These are phyloP conservation scores for Blastocystis sp. DNA, from an alignment of 352 stramenopile species.

Conservation along the genomic window DNA sequence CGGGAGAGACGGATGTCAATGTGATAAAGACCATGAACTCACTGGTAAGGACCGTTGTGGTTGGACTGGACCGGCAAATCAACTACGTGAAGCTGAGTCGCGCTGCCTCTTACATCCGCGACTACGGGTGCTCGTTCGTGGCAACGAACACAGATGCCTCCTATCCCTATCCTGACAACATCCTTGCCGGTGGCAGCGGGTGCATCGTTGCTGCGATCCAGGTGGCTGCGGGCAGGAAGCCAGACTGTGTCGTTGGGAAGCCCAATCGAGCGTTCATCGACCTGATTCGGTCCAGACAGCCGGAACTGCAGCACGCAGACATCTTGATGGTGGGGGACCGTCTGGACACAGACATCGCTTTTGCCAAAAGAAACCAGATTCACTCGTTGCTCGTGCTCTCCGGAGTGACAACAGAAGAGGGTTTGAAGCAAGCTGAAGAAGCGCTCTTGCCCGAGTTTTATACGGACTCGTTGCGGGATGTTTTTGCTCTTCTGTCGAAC, in stretches of 20 bases:
- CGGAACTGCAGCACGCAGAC: not conserved
- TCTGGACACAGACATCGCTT: slow-evolving; percentile 28
- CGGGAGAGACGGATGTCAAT: not conserved
- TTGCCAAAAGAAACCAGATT: not conserved
- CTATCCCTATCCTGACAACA: slow-evolving; percentile 14
- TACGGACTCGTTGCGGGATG: not conserved
- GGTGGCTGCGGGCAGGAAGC: not conserved
- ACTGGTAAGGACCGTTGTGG: slow-evolving; percentile 3
- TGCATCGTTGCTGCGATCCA: slow-evolving; percentile 37
- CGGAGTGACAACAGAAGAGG: slow-evolving; percentile 10
- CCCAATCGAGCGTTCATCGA: slow-evolving; percentile 33
- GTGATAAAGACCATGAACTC: not conserved
- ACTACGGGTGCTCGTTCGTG: slow-evolving; percentile 12
- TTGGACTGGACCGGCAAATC: slow-evolving; percentile 42
- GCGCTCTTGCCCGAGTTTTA: not conserved
- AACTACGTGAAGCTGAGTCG: slow-evolving; percentile 56
- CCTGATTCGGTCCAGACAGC: not conserved
- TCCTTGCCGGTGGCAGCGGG: slow-evolving; percentile 38
- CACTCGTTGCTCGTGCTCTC: not conserved
- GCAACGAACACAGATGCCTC: slow-evolving; percentile 60
- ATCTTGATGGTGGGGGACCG: slow-evolving; percentile 49
- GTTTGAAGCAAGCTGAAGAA: not conserved
- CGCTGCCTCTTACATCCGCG: slow-evolving; percentile 32
- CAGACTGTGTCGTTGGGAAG: slow-evolving; percentile 15
- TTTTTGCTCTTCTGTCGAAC: not conserved